Base-by-base conservation (phyloP, 768 basidiomycete species). In the Podaxis pistillaris region DNA sequence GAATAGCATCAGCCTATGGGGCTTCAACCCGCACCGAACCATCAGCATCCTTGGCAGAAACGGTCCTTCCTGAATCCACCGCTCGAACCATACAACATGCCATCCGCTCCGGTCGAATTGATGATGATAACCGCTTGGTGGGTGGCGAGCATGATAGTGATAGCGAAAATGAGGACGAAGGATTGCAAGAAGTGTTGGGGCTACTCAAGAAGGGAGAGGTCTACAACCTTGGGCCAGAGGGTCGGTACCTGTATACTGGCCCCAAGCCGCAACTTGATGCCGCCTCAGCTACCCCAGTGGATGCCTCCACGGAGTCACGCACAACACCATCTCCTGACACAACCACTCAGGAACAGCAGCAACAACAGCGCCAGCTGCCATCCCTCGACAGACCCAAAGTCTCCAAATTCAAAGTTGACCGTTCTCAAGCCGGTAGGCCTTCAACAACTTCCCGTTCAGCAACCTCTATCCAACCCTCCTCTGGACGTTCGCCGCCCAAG, bases 51-150 rank as follows among this genome's bases (percentile, higher is more conserved):
- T 70, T 83, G 33, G 81, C 73, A 41, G 75, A 74, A 59, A 75
- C 79, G 13, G 72, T 81, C 36, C 63, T 83, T 28, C 79, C 86
- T 4, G 78, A 72, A 15, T 76, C 81, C 12, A 76, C 76, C 50
- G 76, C 79, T 37, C 80, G 76, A 37, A 81, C 81, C 17, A 69
- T 88, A 19, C 83, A 81, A 68, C 76, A 74, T 53, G 80, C 85
- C 1, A 76, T 89, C 56, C 79, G 80, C 37, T 73, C 81, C n/a
- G 87, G 87, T 8, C 86, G 81, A 68, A 65, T 87, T 33, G 83
- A 86, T 65, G 70, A 73, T 4, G 73, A 81, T 24, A 73, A 76
- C 40, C 78, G 73, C 17, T 76, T 89, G 8, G 75, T 85, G 17
- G 86, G 83, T 3, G 79, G 75, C n/a, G 79, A 78, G 58, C 76